Conservation (phyloP, 371 early-diverging fungal genomes). For the Homolaphlyctis polyrhiza region DNA sequence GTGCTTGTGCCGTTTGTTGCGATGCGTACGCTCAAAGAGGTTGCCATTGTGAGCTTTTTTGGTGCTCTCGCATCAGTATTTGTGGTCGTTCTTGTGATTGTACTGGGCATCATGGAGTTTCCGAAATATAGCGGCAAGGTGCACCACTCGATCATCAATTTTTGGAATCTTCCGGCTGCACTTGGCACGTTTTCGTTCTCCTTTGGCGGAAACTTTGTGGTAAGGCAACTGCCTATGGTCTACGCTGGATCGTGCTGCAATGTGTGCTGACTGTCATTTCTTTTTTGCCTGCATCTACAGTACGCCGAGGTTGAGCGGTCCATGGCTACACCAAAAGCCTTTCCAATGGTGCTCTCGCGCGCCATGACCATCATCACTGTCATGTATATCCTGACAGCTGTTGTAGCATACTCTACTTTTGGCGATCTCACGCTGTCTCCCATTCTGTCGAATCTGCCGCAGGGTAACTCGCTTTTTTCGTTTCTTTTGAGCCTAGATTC, state of each 20-base stretch:
- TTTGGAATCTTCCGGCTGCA: slow-evolving; percentile 25
- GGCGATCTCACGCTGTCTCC: slow-evolving; percentile 65
- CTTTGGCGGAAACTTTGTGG: slow-evolving; percentile 47
- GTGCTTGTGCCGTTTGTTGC: slow-evolving; percentile 68
- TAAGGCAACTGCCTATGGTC: too few species aligned
- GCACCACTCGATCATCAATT: slow-evolving; percentile 22
- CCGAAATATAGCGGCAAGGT: slow-evolving; percentile 21
- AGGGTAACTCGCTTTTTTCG: slow-evolving; percentile 4
- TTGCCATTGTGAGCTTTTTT: slow-evolving; percentile 53
- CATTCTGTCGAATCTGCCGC: slow-evolving; percentile 67
- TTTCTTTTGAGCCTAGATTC: background rate
- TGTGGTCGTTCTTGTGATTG: slow-evolving; percentile 46
- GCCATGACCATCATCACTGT: slow-evolving; percentile 66
- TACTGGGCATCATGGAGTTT: slow-evolving; percentile 29
- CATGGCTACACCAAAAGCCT: slow-evolving; percentile 71
- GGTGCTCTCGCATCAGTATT: slow-evolving; percentile 51
- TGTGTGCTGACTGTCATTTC: too few species aligned
- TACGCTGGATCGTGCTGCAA: background rate
- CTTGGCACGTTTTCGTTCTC: slow-evolving; percentile 46
- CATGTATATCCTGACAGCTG: slow-evolving; percentile 72
- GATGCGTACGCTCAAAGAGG: slow-evolving; percentile 69
- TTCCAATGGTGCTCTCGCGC: slow-evolving; percentile 61
- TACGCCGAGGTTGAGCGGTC: slow-evolving; percentile 81
- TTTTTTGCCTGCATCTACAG: slow-evolving; percentile 6
- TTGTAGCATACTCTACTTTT: slow-evolving; percentile 76